Conservation (phyloP, 163 green algal species). For the Chlorella variabilis region DNA sequence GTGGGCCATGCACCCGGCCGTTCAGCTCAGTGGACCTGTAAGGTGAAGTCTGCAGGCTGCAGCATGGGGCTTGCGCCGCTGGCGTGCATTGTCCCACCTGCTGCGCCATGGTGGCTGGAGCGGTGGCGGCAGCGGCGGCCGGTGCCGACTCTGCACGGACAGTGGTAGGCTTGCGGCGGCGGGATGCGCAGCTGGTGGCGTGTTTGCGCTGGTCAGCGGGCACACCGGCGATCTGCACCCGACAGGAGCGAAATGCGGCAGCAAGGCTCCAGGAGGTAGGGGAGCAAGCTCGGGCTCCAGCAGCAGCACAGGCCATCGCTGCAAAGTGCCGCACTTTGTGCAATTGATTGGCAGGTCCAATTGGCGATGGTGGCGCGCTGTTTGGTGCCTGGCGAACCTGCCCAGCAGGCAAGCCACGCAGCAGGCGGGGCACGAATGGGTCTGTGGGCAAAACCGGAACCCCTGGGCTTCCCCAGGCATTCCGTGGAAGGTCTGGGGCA, state of each 20-base stretch:
- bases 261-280: neutral
- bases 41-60: neutral
- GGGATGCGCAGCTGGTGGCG: neutral
- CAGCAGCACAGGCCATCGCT: neutral
- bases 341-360: no score
- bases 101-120: slow-evolving; percentile 1
- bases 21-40: no score
- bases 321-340: no score
- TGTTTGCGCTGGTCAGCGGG: neutral
- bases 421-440: neutral
- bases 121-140: neutral
- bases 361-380: no score
- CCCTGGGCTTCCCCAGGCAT: no score
- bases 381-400: no score
- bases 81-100: no score
- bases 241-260: neutral
- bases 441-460: no score
- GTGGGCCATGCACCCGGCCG: no score
- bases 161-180: neutral
- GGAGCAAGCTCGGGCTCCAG: neutral
- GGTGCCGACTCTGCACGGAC: neutral
- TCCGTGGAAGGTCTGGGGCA: no score
- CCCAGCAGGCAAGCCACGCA: neutral
- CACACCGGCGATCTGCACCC: neutral
- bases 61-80: neutral